Evolutionary conservation across 2,329 filamentous ascomycete species (phyloP).

Genomic region (Cyclaneusma minus): DNA sequence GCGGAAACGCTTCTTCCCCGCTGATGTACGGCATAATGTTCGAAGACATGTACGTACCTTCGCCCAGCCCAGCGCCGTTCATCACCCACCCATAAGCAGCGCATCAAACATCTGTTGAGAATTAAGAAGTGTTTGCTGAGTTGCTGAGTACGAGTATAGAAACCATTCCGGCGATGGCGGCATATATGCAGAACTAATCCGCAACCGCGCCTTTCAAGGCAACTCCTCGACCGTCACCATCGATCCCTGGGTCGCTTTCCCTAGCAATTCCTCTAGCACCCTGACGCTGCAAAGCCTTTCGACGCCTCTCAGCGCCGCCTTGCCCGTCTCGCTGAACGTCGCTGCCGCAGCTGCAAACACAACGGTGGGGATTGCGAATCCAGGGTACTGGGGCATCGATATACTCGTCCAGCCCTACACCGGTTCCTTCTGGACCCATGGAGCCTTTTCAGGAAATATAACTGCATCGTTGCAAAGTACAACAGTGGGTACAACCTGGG

Average conservation of each 20-base stretch:
- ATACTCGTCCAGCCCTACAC: slow-evolving; percentile 13
- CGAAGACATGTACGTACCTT: too few species aligned
- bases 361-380: slow-evolving; percentile 32
- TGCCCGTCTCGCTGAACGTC: slow-evolving; percentile 13
- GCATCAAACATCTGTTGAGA: too few species aligned
- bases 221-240: slow-evolving; percentile 20
- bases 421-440: slow-evolving; percentile 14
- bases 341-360: slow-evolving; percentile 17
- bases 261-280: slow-evolving; percentile 7
- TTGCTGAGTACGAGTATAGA: slow-evolving; percentile 11
- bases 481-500: slow-evolving; percentile 8
- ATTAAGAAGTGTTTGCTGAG: background rate
- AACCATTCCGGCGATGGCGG: slow-evolving; percentile 17
- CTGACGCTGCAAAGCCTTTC: slow-evolving; percentile 18
- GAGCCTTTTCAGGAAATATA: slow-evolving; percentile 10
- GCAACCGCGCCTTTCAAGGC: slow-evolving; percentile 54
- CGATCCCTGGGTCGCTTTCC: slow-evolving; percentile 18
- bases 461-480: slow-evolving; percentile 16
- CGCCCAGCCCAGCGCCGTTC: too few species aligned
- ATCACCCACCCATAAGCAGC: too few species aligned
- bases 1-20: background rate
- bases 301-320: slow-evolving; percentile 10
- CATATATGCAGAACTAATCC: slow-evolving; percentile 51
- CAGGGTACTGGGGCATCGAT: slow-evolving; percentile 40
- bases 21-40: slow-evolving; percentile 1